These are phyloP conservation scores for Grosmannia penicillata DNA, from an alignment of 2,329 filamentous ascomycete genomes.

Conservation along the genomic window DNA sequence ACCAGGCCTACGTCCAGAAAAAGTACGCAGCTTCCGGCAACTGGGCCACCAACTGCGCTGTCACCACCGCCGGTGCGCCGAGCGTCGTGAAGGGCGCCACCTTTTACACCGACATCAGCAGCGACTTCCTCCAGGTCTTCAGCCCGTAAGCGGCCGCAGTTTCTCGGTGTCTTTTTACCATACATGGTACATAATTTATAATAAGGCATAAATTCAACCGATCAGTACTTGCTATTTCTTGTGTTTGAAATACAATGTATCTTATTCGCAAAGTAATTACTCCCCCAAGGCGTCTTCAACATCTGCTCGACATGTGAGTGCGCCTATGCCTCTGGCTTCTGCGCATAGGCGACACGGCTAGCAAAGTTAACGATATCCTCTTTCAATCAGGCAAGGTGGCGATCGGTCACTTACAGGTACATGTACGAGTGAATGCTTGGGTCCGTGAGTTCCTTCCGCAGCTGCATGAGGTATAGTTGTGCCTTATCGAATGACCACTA, in stretches of 20 bases:
- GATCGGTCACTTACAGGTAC: slow-evolving; percentile 7
- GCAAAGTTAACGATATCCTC: too few species aligned
- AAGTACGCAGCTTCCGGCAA: slow-evolving; percentile 33
- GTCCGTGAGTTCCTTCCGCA: slow-evolving; percentile 18
- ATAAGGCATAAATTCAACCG: too few species aligned
- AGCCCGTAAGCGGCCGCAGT: background rate
- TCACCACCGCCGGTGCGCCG: slow-evolving; percentile 24
- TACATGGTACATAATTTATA: too few species aligned
- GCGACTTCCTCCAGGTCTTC: slow-evolving; percentile 18
- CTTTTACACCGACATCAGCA: slow-evolving; percentile 31
- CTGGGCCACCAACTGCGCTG: slow-evolving; percentile 33
- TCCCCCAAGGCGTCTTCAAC: too few species aligned
- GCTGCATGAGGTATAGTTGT: slow-evolving; percentile 30
- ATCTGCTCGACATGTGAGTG: too few species aligned
- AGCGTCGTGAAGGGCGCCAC: slow-evolving; percentile 28
- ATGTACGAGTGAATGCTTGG: slow-evolving; percentile 6
- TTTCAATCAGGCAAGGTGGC: too few species aligned
- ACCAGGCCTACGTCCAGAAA: slow-evolving; percentile 25
- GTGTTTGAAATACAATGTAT: too few species aligned
- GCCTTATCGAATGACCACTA: slow-evolving; percentile 31
- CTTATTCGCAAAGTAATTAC: too few species aligned
- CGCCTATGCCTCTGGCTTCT: too few species aligned
- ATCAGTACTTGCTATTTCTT: too few species aligned
- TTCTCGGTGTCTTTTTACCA: too few species aligned
- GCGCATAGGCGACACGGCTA: too few species aligned